Conservation (phyloP, 1,139 yeast species). For the Lodderomyces elongisporus region DNA sequence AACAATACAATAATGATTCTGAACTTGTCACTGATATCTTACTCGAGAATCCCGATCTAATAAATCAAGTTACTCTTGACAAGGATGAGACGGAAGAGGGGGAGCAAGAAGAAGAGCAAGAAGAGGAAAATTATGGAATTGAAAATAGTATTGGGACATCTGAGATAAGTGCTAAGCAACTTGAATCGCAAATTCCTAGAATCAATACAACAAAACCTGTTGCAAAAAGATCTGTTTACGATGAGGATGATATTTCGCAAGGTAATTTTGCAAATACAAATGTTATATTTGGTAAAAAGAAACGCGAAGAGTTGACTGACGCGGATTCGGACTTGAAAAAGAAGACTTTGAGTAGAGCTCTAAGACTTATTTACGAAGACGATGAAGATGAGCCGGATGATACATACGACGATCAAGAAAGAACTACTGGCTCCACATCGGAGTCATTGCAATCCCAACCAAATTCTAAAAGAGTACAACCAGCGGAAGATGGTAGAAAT, state of each 20-base stretch:
- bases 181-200: not conserved
- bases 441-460: constrained; percentile 3
- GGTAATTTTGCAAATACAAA: constrained; percentile 17
- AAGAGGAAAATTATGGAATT: constrained; percentile 3
- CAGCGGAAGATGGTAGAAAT: constrained; percentile 6
- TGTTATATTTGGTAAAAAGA: constrained; percentile 21
- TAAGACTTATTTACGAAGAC: constrained; percentile 59
- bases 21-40: constrained; percentile 57
- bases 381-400: constrained; percentile 85
- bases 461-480: constrained; percentile 4
- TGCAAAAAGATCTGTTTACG: constrained; percentile 21
- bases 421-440: constrained; percentile 30
- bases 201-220: not conserved
- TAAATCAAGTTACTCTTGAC: constrained; percentile 15
- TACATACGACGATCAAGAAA: constrained; percentile 73
- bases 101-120: too few relatives aligned
- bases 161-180: constrained; percentile 4
- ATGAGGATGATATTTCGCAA: constrained; percentile 25
- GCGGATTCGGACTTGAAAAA: constrained; percentile 34
- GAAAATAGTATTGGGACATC: too few relatives aligned
- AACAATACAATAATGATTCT: constrained; percentile 45
- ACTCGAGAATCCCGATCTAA: constrained; percentile 54
- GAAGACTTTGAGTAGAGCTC: constrained; percentile 58
- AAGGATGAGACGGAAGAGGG: too few relatives aligned
- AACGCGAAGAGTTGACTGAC: constrained; percentile 6